phyloP scores from a whole-genome alignment of 768 basidiomycete genomes.

The Rhodotorula graminis region DNA sequence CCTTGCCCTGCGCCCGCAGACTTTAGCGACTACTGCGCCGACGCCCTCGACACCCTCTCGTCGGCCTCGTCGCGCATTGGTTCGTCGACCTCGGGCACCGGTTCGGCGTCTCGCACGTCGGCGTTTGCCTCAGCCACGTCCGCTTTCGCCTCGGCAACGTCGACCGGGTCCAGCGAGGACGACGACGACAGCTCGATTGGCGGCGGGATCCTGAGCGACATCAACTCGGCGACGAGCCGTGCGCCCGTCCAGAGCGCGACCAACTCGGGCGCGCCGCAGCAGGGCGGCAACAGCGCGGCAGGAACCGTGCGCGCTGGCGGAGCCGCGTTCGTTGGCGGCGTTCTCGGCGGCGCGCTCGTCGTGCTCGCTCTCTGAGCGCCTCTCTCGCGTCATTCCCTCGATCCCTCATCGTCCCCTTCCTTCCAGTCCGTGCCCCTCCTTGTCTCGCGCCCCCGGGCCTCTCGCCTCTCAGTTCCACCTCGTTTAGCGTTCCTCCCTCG shows the following conservation, averaged over 20 bases:
- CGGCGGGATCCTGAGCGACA: neutral
- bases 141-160: neutral
- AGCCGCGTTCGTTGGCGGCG: neutral
- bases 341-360: neutral
- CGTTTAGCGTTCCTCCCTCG: too few relatives aligned
- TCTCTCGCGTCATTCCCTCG: too few relatives aligned
- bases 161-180: too few relatives aligned
- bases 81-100: neutral
- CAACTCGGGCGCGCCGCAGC: neutral
- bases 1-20: neutral
- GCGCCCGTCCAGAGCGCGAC: too few relatives aligned
- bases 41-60: neutral
- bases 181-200: too few relatives aligned
- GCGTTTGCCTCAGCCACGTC: too few relatives aligned
- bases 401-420: too few relatives aligned
- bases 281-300: neutral
- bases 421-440: too few relatives aligned
- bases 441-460: too few relatives aligned
- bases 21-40: neutral
- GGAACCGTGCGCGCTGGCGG: neutral
- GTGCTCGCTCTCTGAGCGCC: neutral
- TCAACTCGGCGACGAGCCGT: neutral
- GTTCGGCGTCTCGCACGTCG: neutral
- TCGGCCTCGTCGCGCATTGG: neutral
- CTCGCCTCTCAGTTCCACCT: too few relatives aligned